Percentiles rank a stretch among this genome's conserved stretches.
Conservation (phyloP, 2,329 filamentous ascomycete genomes). For the Ceratocystis cacaofunesta region DNA sequence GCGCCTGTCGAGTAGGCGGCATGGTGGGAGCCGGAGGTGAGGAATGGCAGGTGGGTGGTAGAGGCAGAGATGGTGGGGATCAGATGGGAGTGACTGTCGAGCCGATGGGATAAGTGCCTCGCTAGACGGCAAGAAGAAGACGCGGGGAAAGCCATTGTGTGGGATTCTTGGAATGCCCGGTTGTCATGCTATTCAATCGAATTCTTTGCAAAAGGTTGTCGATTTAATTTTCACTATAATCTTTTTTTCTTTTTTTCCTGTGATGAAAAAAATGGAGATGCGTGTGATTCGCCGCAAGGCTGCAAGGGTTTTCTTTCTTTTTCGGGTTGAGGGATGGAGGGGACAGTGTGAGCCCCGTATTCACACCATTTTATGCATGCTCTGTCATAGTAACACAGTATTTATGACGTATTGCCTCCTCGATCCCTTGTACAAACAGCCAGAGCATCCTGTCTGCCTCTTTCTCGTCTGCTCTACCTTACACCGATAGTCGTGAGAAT, state of each 20-base stretch:
- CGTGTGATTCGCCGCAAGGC: slow-evolving; percentile 8
- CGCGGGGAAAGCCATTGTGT: slow-evolving; percentile 3
- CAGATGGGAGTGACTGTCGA: not conserved
- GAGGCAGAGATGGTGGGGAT: not conserved
- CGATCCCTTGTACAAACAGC: not conserved
- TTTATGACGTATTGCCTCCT: not conserved
- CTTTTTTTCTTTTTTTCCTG: not conserved
- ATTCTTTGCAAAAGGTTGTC: not conserved
- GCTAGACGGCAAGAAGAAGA: not conserved
- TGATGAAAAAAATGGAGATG: slow-evolving; percentile 1
- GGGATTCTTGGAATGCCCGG: not conserved
- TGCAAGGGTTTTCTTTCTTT: slow-evolving; percentile 13
- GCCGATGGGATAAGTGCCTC: not conserved
- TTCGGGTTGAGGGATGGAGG: slow-evolving; percentile 6
- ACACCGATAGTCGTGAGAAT: slow-evolving; percentile 34
- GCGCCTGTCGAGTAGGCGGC: not conserved
- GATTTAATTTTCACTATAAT: not conserved
- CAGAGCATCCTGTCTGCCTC: not conserved
- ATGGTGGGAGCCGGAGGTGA: not conserved
- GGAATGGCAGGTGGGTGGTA: not conserved
- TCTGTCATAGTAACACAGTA: no score
- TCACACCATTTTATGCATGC: not conserved
- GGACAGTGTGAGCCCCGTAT: not conserved
- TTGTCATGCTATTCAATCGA: not conserved
- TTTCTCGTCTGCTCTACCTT: not conserved